Evolutionary conservation across 1,284 basidiomycete species (phyloP).

Genomic region (Anthracocystis walkeri): DNA sequence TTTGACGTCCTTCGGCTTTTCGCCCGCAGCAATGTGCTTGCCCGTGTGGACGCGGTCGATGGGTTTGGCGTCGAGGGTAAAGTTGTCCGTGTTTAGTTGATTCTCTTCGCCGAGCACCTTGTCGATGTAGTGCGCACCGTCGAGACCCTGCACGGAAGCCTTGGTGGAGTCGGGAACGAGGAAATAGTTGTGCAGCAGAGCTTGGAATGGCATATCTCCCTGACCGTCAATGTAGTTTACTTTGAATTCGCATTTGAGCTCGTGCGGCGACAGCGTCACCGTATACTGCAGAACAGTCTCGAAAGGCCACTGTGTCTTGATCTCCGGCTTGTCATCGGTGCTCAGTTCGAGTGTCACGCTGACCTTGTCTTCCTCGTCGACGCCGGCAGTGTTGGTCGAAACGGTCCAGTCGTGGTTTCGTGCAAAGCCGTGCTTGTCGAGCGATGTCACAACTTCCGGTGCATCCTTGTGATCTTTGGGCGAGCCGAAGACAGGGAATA

Average conservation of each 20-base stretch:
- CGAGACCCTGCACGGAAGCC: slow-evolving; percentile 47
- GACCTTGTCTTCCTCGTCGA: slow-evolving; percentile 40
- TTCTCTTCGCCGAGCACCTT: slow-evolving; percentile 42
- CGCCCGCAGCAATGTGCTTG: slow-evolving; percentile 17
- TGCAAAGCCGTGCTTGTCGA: slow-evolving; percentile 60
- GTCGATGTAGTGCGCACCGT: slow-evolving; percentile 52
- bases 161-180: slow-evolving; percentile 62
- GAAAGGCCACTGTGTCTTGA: slow-evolving; percentile 43
- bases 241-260: slow-evolving; percentile 61
- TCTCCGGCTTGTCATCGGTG: slow-evolving; percentile 38
- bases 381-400: slow-evolving; percentile 14
- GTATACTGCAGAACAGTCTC: slow-evolving; percentile 46
- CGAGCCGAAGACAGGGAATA: slow-evolving; percentile 63
- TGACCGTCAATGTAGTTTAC: slow-evolving; percentile 55
- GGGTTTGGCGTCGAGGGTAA: slow-evolving; percentile 38
- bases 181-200: slow-evolving; percentile 69
- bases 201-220: slow-evolving; percentile 68
- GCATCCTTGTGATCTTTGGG: slow-evolving; percentile 52
- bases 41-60: slow-evolving; percentile 52
- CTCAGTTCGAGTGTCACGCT: slow-evolving; percentile 48
- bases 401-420: slow-evolving; percentile 53
- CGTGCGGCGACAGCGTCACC: slow-evolving; percentile 43
- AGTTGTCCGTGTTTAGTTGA: slow-evolving; percentile 30
- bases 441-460: slow-evolving; percentile 24
- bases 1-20: slow-evolving; percentile 39